These are phyloP conservation scores for Immersiella caudata DNA, from an alignment of 495 filamentous ascomycete genomes.

Conservation along the genomic window DNA sequence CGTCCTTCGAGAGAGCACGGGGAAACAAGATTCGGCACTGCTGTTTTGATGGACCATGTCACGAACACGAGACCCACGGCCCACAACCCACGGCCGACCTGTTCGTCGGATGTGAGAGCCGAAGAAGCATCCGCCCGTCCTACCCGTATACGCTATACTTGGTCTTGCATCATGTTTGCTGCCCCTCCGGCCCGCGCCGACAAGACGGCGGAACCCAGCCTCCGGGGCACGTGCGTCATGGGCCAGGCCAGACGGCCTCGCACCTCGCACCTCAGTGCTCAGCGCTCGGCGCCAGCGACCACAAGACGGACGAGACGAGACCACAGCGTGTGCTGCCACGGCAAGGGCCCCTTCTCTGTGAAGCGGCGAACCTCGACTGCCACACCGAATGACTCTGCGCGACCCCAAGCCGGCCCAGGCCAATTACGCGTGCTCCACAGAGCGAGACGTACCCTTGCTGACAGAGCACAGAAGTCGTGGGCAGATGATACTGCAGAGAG, in stretches of 20 bases:
- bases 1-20: not conserved
- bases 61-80: slow-evolving; percentile 6
- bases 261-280: not conserved
- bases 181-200: slow-evolving; percentile 8
- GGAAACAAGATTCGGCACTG: slow-evolving; percentile 8
- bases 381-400: slow-evolving; percentile 1
- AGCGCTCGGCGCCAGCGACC: not conserved
- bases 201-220: not conserved
- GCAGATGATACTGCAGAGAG: slow-evolving; percentile 4
- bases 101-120: slow-evolving; percentile 9
- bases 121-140: slow-evolving; percentile 5
- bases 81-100: slow-evolving; percentile 1
- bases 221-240: not conserved
- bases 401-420: not conserved
- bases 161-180: not conserved
- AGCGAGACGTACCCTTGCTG: not conserved
- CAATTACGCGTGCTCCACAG: slow-evolving; percentile 5
- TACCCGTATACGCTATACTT: not conserved
- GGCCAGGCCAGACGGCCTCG: not conserved
- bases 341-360: not conserved
- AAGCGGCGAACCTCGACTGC: not conserved
- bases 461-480: slow-evolving; percentile 4
- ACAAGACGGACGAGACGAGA: slow-evolving; percentile 3
- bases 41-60: slow-evolving; percentile 8
- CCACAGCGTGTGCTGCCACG: slow-evolving; percentile 1